Base-by-base conservation (phyloP, 352 stramenopile species). In the Globisporangium mamillatum region DNA sequence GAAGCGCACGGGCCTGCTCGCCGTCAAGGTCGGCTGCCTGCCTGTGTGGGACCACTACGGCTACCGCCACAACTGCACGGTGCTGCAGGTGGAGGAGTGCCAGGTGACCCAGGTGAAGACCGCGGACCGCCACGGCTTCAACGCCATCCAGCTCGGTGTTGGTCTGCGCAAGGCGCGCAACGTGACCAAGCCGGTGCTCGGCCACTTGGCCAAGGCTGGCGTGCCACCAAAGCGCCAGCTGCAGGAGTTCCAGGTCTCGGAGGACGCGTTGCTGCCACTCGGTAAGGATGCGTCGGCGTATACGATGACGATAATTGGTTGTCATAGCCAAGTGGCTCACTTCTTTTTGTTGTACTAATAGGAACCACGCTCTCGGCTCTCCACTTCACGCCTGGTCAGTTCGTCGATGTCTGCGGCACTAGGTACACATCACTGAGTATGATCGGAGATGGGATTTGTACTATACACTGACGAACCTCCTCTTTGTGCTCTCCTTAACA, bases 11-110 rank as follows among this genome's bases (percentile, higher is more conserved):
- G 92, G 92, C 4, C 73, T 97, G 60, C 71, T 98, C 54, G 93
- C 92, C 54, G 82, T 99, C 72, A 99, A 99, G 82, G 84, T 99
- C 46, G 98, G 98, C n/a, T 99, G 99, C 95, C 97, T 99, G 82
- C 93, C 94, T 12, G 82, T 99, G 38, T 99, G 97, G 92, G 98
- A 99, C 84, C 86, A 95, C 68, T 99, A 96, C 86, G 98, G 98
- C 5, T 92, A 97, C 68, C 86, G 96, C 32, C 93, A 99, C 84
- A 89, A 98, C n/a, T 98, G 95, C 74, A 99, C 98, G 1, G 95
- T 92, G 63, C 75, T 92, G 52, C 87, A 97, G 73, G 84, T 97
- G 54, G 91, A 97, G 72, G 83, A 97, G 70, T 97, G 88, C 71
- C 89, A 97, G 63, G 95, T 99, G 9, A 92, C 98, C 66, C 95